These are phyloP conservation scores for Petasospora rhodanensis DNA, from an alignment of 1,139 yeast genomes.

Conservation along the genomic window DNA sequence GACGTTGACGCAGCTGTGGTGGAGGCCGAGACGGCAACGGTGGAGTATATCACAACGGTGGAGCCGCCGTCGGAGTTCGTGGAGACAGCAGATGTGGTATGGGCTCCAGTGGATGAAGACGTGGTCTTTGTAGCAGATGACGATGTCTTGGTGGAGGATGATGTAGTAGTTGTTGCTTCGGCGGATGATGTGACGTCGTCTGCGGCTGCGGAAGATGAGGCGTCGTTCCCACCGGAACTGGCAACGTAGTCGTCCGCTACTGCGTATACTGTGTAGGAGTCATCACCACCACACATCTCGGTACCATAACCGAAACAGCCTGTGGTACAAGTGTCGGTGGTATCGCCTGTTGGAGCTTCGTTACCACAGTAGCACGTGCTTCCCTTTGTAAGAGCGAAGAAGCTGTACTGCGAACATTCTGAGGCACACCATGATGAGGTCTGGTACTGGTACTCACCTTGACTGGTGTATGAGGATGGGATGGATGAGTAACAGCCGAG, in stretches of 20 bases:
- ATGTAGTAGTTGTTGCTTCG: conserved; percentile 7
- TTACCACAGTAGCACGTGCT: conserved; percentile 63
- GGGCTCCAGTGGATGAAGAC: not conserved
- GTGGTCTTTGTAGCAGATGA: conserved; percentile 4
- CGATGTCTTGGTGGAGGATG: conserved; percentile 1
- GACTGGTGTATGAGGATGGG: conserved; percentile 30
- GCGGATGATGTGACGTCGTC: conserved; percentile 9
- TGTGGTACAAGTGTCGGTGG: conserved; percentile 37
- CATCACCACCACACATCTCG: conserved; percentile 55
- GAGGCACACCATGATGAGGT: conserved; percentile 44
- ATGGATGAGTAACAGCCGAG: conserved; percentile 33
- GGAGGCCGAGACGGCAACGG: conserved; percentile 14
- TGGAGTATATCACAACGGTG: conserved; percentile 25
- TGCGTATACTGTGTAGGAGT: conserved; percentile 38
- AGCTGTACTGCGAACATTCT: conserved; percentile 45
- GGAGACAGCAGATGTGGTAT: conserved; percentile 16
- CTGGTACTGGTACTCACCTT: conserved; percentile 44
- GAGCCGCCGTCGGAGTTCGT: conserved; percentile 21
- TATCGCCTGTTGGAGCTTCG: conserved; percentile 40
- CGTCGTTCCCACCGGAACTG: conserved; percentile 24
- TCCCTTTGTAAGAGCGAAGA: conserved; percentile 58
- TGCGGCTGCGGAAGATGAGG: conserved; percentile 1
- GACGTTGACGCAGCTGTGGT: conserved; percentile 13
- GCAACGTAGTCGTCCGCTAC: conserved; percentile 6
- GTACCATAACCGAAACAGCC: conserved; percentile 49